Conservation (phyloP, 352 stramenopile species). For the Pilasporangium apinafurcum region DNA sequence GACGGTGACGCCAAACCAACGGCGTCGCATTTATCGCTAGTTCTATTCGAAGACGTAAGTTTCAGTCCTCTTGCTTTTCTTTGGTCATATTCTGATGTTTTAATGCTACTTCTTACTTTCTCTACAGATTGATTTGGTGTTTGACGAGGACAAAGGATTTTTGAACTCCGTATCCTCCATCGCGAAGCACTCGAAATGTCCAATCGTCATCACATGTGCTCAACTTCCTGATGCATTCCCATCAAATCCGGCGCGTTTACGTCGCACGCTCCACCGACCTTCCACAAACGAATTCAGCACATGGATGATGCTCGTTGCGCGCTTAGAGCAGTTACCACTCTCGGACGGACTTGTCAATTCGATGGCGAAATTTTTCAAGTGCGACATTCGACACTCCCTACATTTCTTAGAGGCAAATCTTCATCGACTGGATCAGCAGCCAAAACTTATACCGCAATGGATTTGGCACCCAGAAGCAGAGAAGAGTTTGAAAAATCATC, state of each 20-base stretch:
- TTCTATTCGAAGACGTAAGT: conserved; percentile 80
- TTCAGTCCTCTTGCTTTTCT: not conserved
- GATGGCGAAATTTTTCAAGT: conserved; percentile 48
- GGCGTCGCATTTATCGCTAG: conserved; percentile 57
- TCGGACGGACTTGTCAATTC: conserved; percentile 20
- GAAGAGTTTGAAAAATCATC: not conserved
- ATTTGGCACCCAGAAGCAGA: conserved; percentile 3
- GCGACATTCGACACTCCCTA: conserved; percentile 61
- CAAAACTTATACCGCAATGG: conserved; percentile 6
- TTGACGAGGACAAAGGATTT: conserved; percentile 81
- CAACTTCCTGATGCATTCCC: conserved; percentile 60
- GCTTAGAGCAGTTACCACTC: conserved; percentile 44
- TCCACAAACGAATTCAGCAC: conserved; percentile 49
- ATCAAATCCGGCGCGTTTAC: conserved; percentile 30
- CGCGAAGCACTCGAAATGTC: conserved; percentile 74
- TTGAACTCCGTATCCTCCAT: conserved; percentile 64
- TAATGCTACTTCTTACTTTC: not conserved
- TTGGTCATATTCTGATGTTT: not conserved
- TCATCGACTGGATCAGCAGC: conserved; percentile 8
- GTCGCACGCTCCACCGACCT: conserved; percentile 29
- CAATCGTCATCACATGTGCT: conserved; percentile 67
- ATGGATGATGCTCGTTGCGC: conserved; percentile 60
- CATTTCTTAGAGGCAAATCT: conserved; percentile 62
- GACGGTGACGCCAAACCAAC: conserved; percentile 11
- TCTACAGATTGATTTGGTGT: conserved; percentile 54